Base-by-base conservation (phyloP, 805 yeast species). In the Candida xiaguanensis region DNA sequence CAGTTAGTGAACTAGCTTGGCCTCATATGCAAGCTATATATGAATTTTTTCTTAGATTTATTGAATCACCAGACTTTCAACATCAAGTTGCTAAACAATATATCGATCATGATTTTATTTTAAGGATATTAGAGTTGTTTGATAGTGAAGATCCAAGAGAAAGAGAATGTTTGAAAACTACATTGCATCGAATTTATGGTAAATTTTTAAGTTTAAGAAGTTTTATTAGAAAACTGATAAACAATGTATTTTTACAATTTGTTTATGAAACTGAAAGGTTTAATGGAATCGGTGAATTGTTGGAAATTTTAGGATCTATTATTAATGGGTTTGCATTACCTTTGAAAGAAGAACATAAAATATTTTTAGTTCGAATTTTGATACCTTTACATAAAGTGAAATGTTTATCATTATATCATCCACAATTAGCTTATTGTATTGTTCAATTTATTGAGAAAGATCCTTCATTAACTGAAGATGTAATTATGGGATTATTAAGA, bases 281-380 rank as follows among this genome's bases (percentile, higher is more conserved):
- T 61, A 91, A 93, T 58, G 99, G 99, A 48, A 80, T 93, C 42
- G 95, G 95, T 8, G 99, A 93, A 67, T 73, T 93, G 45, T 74
- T 93, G 49, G 99, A 93, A 64, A 93, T 93, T 42, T 74, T 93
- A 48, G 99, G 99, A 7, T 85, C 95, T 14, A 93, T 93, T 53
- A 93, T 93, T 56, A 93, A 93, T 63, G 99, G 99, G 11, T 93
- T 93, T 70, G 99, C 99, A 2, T 72, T 93, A 47, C 99, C 99
- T 4, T 75, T 93, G 52, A 93, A 93, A 59, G 98, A 93, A 53
- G 99, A 93, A 62, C 99, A 93, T 64, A 93, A 93, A 63, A 80
- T 86, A 11, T 93, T 93, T 52, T 65, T 93, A 46, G 80, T 86
- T 24, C 74, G 96, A 42, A 91, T 91, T 14, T 74, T 93, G 52